Percentiles rank a stretch among this genome's conserved stretches.
Evolutionary conservation across 2,329 filamentous ascomycete genomes (phyloP).

Genomic region (Cercospora beticola): DNA sequence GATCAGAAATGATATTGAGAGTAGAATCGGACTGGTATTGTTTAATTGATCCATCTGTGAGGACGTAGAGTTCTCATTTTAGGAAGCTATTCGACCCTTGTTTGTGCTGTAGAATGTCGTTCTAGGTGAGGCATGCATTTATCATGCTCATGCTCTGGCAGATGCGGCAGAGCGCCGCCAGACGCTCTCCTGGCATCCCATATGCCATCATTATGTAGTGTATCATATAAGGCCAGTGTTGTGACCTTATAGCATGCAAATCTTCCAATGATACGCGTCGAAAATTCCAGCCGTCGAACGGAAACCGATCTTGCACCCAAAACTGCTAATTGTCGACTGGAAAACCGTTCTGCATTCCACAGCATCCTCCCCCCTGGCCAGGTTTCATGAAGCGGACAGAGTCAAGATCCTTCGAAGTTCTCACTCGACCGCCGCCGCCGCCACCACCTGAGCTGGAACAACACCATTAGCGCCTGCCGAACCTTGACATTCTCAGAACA

Average conservation of each 20-base stretch:
- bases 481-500: not conserved
- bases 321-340: constrained; percentile 7
- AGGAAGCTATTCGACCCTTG: not conserved
- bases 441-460: not conserved
- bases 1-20: not conserved
- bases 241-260: not conserved
- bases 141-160: not conserved
- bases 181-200: not conserved
- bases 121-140: not conserved
- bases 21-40: not conserved
- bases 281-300: constrained; percentile 1
- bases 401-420: constrained; percentile 11
- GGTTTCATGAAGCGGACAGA: constrained; percentile 11
- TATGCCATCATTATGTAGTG: not conserved
- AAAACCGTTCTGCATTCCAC: constrained; percentile 15
- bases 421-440: constrained; percentile 4
- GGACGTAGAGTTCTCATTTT: not conserved
- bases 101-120: not conserved
- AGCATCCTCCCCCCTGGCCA: constrained; percentile 7
- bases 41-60: not conserved
- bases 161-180: not conserved
- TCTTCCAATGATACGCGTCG: not conserved
- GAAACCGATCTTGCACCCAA: constrained; percentile 5
- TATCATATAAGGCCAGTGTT: not conserved
- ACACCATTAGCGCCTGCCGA: not conserved